phyloP scores from a whole-genome alignment of 331 rosid genomes.

The Telfairia occidentalis region DNA sequence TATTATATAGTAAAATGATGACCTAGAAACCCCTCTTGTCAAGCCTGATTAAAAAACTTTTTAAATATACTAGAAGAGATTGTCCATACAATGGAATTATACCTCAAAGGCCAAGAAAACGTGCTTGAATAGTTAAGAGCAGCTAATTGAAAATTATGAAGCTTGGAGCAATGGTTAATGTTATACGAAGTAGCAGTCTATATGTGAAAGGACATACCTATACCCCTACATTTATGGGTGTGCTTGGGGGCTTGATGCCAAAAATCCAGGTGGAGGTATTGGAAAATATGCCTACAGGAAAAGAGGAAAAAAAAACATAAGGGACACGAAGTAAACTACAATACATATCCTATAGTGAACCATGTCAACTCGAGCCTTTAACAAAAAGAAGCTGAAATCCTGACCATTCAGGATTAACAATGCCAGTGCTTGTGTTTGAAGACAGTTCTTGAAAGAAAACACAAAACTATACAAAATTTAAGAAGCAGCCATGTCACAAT shows the following conservation, averaged over 20 bases:
- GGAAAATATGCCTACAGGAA: slow-evolving; percentile 79
- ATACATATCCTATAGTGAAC: background rate
- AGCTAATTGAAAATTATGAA: background rate
- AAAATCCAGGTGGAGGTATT: slow-evolving; percentile 81
- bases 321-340: background rate
- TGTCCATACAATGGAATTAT: background rate
- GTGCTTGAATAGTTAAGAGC: background rate
- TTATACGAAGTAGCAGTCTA: background rate
- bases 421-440: slow-evolving; percentile 44
- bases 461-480: slow-evolving; percentile 1
- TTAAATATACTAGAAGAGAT: background rate
- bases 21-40: background rate
- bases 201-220: slow-evolving; percentile 39
- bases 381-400: slow-evolving; percentile 63
- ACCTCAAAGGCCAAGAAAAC: background rate
- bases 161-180: background rate
- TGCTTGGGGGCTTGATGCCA: slow-evolving; percentile 91
- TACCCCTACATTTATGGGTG: slow-evolving; percentile 98
- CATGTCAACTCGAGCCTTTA: slow-evolving; percentile 14
- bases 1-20: background rate
- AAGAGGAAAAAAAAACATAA: slow-evolving; percentile 2
- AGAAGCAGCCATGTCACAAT: background rate
- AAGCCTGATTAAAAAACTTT: background rate
- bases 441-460: slow-evolving; percentile 68
- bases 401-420: slow-evolving; percentile 89